Base-by-base conservation (phyloP, 2,329 filamentous ascomycete genomes). In the Trichophyton mentagrophytes region DNA sequence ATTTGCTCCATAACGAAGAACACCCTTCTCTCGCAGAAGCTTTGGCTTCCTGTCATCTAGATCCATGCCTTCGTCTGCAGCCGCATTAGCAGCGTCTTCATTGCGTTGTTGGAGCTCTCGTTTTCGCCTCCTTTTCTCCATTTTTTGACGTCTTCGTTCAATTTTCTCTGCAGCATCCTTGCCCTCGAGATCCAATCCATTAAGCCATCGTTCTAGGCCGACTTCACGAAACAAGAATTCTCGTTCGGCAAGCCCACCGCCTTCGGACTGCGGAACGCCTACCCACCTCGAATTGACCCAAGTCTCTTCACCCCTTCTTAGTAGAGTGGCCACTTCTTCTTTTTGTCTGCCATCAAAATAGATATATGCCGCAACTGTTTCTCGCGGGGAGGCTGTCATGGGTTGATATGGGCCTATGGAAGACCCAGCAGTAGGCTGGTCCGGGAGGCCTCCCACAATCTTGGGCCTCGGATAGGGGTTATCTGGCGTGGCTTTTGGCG, bases 211-310 rank as follows among this genome's bases (percentile, higher is more conserved):
- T 76, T 99, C 93, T 59, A 99, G 78, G 1, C 93, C 93, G 56
- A 99, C 93, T 73, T 99, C 93, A 61, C 92, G 88, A 76, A 99
- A 99, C 65, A 99, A 78, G 67, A 99, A 99, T 72, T 99, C 93
- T 65, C 93, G 85, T 78, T 99, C 93, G 33, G 93, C 93, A 53
- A 99, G 82, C 47, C 93, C 93, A 57, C 93, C 93, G 36, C 92
- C 92, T 74, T 97, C 92, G 25, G 87, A 84, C 30, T 91, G 86
- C 2, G 92, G 90, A 5, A 99, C 85, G 70, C 95, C 92, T 57
- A 99, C 93, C 93, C 93, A 99, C 68, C 93, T 82, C 61, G 90
- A 96, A 70, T 97, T 99, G 25, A 99, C 95, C 93, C 93, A 99
- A 1, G 93, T 99, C 76, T 99, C 93, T 72, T 97, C 93, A 25